Conservation (phyloP, 495 filamentous ascomycete species). For the Podospora tetraspora region DNA sequence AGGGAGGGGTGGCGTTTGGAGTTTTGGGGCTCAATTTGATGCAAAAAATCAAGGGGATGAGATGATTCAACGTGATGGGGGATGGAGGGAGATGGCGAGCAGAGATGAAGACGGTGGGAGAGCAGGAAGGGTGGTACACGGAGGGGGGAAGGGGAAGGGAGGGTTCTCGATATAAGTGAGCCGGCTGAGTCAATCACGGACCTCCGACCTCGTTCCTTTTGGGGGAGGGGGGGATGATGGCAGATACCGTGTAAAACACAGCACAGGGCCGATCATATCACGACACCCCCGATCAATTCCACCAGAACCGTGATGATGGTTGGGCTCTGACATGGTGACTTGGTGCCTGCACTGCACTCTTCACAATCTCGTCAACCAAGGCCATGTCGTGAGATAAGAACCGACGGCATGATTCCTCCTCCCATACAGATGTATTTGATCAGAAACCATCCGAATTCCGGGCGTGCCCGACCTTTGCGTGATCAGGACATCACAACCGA, state of each 20-base stretch:
- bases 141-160: background rate
- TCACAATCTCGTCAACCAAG: background rate
- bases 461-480: background rate
- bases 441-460: background rate
- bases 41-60: background rate
- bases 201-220: conserved; percentile 12
- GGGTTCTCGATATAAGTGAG: conserved; percentile 20
- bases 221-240: background rate
- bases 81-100: background rate
- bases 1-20: background rate
- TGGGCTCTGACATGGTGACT: background rate
- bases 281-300: background rate
- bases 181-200: conserved; percentile 12
- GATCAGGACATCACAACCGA: background rate
- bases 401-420: background rate
- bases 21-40: background rate
- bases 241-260: background rate
- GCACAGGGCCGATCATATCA: background rate
- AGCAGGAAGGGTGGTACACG: background rate
- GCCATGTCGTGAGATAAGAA: background rate
- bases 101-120: conserved; percentile 11
- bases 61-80: background rate
- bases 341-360: background rate
- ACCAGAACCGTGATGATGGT: background rate
- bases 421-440: background rate